Percentiles rank a stretch among this genome's conserved stretches.
phyloP scores from a whole-genome alignment of 2,329 filamentous ascomycete genomes.

The Fusarium pilosicola region DNA sequence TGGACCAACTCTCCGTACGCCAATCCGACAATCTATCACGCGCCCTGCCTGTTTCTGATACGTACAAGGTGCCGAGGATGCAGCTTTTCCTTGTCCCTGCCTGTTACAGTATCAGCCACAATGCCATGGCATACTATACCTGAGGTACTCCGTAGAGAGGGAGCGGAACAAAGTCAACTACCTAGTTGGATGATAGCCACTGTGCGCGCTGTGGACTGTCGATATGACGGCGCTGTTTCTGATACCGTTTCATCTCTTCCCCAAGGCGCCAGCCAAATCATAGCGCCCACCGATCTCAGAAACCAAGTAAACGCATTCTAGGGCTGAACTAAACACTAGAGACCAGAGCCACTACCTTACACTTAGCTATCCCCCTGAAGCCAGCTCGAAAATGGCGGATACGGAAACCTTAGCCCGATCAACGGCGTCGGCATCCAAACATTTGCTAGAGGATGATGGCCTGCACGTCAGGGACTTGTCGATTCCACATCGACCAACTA shows the following conservation, averaged over 20 bases:
- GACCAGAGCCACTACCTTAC: conserved; percentile 11
- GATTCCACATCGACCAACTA: conserved; percentile 35
- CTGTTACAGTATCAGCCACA: conserved; percentile 27
- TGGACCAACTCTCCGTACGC: background rate
- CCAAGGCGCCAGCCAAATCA: conserved; percentile 35
- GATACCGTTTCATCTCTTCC: conserved; percentile 33
- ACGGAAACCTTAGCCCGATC: conserved; percentile 26
- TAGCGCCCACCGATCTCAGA: conserved; percentile 37
- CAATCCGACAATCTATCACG: conserved; percentile 22
- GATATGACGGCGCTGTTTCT: conserved; percentile 16
- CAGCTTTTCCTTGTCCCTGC: background rate
- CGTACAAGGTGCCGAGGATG: background rate
- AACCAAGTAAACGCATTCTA: conserved; percentile 39
- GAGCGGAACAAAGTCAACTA: background rate
- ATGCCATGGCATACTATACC: conserved; percentile 1
- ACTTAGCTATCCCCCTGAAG: conserved; percentile 29
- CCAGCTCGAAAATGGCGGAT: conserved; percentile 33
- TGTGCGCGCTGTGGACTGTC: conserved; percentile 22
- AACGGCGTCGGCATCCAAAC: conserved; percentile 37
- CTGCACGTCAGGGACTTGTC: conserved; percentile 43
- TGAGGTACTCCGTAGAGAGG: background rate
- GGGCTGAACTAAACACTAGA: conserved; percentile 38
- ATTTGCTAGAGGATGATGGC: conserved; percentile 27
- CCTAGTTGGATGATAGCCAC: background rate
- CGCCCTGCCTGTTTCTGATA: background rate